Evolutionary conservation across 164 flowering plant species (phyloP).

Genomic region (Piper longum): DNA sequence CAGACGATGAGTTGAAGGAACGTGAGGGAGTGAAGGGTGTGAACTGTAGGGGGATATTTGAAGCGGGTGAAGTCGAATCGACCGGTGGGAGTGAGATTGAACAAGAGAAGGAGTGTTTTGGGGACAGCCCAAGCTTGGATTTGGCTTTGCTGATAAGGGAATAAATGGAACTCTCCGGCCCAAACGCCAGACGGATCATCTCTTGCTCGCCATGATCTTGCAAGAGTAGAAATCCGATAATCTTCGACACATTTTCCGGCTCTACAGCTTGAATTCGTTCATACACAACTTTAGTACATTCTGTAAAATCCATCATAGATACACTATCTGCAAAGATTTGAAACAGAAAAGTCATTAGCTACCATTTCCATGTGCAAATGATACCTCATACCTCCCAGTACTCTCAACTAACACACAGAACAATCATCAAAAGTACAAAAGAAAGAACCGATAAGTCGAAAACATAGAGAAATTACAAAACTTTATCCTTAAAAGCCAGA

Average conservation of each 20-base stretch:
- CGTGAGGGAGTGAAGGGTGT: conserved; percentile 37
- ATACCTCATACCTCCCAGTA: too few species aligned
- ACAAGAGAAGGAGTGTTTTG: conserved; percentile 9
- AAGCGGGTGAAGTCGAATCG: conserved; percentile 10
- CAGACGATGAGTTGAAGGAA: conserved; percentile 18
- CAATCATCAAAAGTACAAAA: background rate
- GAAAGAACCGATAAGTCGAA: background rate
- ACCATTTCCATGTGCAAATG: background rate
- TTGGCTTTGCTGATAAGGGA: conserved; percentile 31
- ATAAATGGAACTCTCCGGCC: conserved; percentile 39
- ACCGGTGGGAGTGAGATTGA: conserved; percentile 14
- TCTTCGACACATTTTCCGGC: conserved; percentile 50
- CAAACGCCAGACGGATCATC: conserved; percentile 52
- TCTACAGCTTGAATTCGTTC: conserved; percentile 41
- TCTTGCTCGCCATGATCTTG: conserved; percentile 43
- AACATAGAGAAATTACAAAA: background rate
- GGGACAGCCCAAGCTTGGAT: conserved; percentile 23
- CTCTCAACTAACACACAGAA: background rate
- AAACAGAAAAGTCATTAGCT: background rate
- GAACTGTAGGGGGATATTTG: conserved; percentile 29
- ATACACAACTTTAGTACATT: conserved; percentile 49
- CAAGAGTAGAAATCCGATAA: conserved; percentile 49
- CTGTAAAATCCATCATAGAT: conserved; percentile 48
- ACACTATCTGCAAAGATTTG: conserved; percentile 8
- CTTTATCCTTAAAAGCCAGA: background rate